A percentile compares a stretch with the other conserved stretches of the same genome.
phyloP scores from a whole-genome alignment of 768 basidiomycete genomes.

The Suillus decipiens region DNA sequence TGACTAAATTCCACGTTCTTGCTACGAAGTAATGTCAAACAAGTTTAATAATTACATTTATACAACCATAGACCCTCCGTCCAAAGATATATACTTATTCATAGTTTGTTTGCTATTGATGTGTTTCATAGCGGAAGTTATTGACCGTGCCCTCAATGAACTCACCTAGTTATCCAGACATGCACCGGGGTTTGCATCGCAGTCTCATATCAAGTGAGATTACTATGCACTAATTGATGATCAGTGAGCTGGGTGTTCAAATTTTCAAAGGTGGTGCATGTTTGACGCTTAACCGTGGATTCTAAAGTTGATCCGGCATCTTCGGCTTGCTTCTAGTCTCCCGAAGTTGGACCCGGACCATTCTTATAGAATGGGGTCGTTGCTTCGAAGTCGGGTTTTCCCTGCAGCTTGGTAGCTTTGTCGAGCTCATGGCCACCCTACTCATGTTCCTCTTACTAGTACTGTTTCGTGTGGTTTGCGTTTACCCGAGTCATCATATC shows the following conservation, averaged over 20 bases:
- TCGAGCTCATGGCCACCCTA: neutral
- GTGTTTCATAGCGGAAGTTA: conserved; percentile 6
- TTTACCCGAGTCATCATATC: neutral
- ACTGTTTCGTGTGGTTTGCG: neutral
- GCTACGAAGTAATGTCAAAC: conserved; percentile 38
- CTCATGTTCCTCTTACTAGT: neutral
- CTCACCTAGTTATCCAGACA: neutral
- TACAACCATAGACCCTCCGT: neutral
- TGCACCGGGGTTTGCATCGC: neutral
- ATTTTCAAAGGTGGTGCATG: no score
- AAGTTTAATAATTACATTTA: conserved; percentile 4
- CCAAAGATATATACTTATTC: neutral
- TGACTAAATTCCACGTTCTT: conserved; percentile 68
- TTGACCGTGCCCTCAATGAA: neutral
- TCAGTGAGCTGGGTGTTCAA: neutral
- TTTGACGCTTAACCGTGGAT: neutral
- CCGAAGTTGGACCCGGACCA: neutral
- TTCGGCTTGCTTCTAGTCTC: neutral
- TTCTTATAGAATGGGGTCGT: neutral
- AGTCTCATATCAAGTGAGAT: neutral
- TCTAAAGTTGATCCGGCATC: neutral
- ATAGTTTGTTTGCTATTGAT: neutral
- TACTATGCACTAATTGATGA: neutral
- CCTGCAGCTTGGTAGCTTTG: neutral
- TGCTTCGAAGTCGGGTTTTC: neutral